These are phyloP conservation scores for Russula sp. DNA, from an alignment of 768 basidiomycete species.

Conservation along the genomic window DNA sequence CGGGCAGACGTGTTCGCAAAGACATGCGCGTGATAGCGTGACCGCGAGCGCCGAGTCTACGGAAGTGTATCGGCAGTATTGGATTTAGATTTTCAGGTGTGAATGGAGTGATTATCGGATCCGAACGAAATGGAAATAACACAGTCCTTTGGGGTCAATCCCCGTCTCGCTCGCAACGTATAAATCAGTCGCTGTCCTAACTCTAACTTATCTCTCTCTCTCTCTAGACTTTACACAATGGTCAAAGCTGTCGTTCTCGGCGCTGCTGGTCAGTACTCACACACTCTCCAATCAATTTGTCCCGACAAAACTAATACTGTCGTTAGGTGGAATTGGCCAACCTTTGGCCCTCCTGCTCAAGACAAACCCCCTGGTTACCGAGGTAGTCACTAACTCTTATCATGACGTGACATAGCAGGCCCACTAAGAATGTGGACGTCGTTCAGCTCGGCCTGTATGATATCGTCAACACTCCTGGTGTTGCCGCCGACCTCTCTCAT, in stretches of 20 bases:
- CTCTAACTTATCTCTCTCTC: not conserved
- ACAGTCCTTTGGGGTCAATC: no score
- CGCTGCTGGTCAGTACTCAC: slow-evolving; percentile 63
- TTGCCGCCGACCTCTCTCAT: slow-evolving; percentile 91
- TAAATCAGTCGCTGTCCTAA: not conserved
- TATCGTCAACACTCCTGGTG: slow-evolving; percentile 97
- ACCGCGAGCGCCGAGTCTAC: no score
- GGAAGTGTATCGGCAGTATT: no score
- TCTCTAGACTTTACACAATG: slow-evolving; percentile 32
- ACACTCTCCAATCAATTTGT: not conserved
- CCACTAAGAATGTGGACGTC: not conserved
- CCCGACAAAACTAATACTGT: slow-evolving; percentile 10
- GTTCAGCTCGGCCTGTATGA: slow-evolving; percentile 80
- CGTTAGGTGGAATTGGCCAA: slow-evolving; percentile 90
- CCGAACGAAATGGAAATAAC: not conserved
- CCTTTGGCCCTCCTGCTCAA: slow-evolving; percentile 92
- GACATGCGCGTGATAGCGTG: not conserved
- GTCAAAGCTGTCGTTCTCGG: slow-evolving; percentile 93
- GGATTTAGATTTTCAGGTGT: not conserved
- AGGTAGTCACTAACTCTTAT: slow-evolving; percentile 38
- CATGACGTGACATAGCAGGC: not conserved
- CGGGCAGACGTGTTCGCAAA: not conserved
- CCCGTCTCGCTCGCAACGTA: not conserved
- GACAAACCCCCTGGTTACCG: slow-evolving; percentile 70
- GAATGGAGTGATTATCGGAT: not conserved